Percentiles rank a stretch among this genome's conserved stretches.
phyloP scores from a whole-genome alignment of 1,284 basidiomycete genomes.

The Phlebopus sp. region DNA sequence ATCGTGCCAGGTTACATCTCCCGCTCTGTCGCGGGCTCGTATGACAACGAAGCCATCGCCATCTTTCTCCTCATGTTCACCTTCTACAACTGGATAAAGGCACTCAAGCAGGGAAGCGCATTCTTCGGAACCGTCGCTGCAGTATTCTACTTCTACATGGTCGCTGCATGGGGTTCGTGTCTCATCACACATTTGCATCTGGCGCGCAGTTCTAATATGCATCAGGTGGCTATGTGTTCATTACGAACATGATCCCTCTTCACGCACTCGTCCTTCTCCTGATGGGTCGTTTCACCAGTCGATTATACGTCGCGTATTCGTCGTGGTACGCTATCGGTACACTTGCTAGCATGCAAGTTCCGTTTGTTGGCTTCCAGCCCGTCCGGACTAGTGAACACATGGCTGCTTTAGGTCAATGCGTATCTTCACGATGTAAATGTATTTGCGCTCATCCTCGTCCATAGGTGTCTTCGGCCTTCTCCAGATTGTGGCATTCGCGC shows the following conservation, averaged over 20 bases:
- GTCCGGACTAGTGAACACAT: constrained; percentile 98
- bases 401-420: constrained; percentile 81
- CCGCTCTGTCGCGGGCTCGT: constrained; percentile 97
- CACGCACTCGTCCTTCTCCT: constrained; percentile 91
- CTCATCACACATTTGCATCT: background rate
- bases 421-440: constrained; percentile 4
- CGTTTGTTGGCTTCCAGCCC: constrained; percentile 99
- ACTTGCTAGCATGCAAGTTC: constrained; percentile 97
- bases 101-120: constrained; percentile 91
- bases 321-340: constrained; percentile 98
- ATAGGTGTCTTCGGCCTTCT: constrained; percentile 92
- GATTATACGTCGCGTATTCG: constrained; percentile 94
- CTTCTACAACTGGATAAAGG: constrained; percentile 97
- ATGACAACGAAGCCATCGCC: constrained; percentile 99
- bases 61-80: constrained; percentile 99
- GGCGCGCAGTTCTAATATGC: constrained; percentile 3
- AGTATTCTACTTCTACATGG: constrained; percentile 99
- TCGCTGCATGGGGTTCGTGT: constrained; percentile 92
- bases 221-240: constrained; percentile 95
- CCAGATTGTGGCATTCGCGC: constrained; percentile 93
- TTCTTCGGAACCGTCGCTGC: constrained; percentile 90
- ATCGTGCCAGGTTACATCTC: constrained; percentile 99
- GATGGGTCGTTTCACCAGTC: constrained; percentile 95
- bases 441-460: constrained; percentile 3
- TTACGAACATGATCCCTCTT: constrained; percentile 99